Evolutionary conservation across 495 filamentous ascomycete genomes (phyloP), one percentile per base, ranked within the genome.

Genomic region (Aspergillus kassunensis): DNA sequence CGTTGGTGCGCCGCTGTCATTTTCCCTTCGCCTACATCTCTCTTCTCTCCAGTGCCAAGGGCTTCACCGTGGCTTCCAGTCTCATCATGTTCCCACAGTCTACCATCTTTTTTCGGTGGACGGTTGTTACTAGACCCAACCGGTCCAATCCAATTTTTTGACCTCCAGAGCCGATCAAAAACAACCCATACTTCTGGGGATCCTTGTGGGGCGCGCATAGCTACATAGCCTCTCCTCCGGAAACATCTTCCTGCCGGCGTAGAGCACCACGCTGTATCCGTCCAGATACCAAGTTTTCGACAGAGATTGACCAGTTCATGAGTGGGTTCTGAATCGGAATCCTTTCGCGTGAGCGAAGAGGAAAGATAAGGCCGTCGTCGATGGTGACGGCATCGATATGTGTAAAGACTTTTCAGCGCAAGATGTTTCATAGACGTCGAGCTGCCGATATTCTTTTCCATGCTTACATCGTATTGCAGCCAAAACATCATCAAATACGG

Each of bases 231-330:
- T 35, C 76, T 74, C 51, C 81, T 64, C 39, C 81, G 63, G 46
- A 75, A 77, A 56, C 81, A 84, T 62, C 81, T 65, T 29, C 74
- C 77, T 15, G 79, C 81, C 12, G 80, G 80, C 8, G 79, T 83
- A 8, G 80, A 79, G 56, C 81, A 84, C 81, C 81, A 83, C 23
- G 79, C 79, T 6, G 81, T 82, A 62, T 84, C 81, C 1, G 80
- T 84, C 80, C 80, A 84, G 39, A 84, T 82, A 2, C 75, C 76
- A 23, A 84, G 57, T 31, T 80, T 72, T 50, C 83, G 78, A 41
- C 81, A 83, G 42, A 84, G 71, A 49, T 75, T 78, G n/a, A 84
- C 80, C 12, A 83, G 67, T 48, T 84, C 78, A 58, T 84, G 81
- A 0, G 81, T 83, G 1, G 80, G 80, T 44, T 82, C 79, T 6